Evolutionary conservation across 257 asterid genomes (phyloP).

Genomic region (Jacaranda copaia): DNA sequence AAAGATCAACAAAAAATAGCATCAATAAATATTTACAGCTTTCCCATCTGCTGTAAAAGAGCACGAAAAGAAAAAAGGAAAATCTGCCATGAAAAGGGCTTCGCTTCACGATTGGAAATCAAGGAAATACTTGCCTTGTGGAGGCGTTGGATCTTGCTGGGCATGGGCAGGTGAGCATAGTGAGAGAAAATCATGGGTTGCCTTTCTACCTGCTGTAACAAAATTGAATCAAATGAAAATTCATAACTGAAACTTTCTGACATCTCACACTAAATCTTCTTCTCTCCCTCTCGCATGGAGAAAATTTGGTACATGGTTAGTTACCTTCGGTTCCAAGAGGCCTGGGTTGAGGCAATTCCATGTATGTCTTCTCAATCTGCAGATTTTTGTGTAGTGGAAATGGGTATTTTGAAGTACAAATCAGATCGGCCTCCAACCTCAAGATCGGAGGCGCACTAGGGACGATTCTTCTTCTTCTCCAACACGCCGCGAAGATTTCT

Average conservation of each 20-base stretch:
- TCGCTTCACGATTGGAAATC: constrained; percentile 37
- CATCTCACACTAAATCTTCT: background rate
- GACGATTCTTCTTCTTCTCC: constrained; percentile 20
- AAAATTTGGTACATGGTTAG: background rate
- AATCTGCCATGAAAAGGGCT: constrained; percentile 20
- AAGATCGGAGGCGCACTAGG: constrained; percentile 50
- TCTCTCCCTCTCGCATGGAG: background rate
- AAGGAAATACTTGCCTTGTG: constrained; percentile 56
- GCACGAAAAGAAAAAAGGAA: background rate
- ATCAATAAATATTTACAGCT: background rate
- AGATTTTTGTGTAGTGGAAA: constrained; percentile 1
- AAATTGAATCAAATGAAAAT: constrained; percentile 25
- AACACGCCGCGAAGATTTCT: constrained; percentile 1
- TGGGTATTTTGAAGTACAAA: constrained; percentile 1
- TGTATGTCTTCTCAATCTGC: constrained; percentile 38
- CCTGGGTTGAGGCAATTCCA: constrained; percentile 87
- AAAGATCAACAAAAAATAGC: constrained; percentile 13
- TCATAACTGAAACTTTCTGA: background rate
- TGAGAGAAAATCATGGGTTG: constrained; percentile 95
- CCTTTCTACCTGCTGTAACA: constrained; percentile 60
- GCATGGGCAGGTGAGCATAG: constrained; percentile 62
- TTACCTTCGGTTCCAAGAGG: constrained; percentile 70
- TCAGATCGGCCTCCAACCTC: constrained; percentile 57
- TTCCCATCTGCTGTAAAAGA: background rate
- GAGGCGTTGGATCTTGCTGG: constrained; percentile 87